Evolutionary conservation across 305 asterid genomes (phyloP).

Genomic region (Fraxinus xanthoxyloides): DNA sequence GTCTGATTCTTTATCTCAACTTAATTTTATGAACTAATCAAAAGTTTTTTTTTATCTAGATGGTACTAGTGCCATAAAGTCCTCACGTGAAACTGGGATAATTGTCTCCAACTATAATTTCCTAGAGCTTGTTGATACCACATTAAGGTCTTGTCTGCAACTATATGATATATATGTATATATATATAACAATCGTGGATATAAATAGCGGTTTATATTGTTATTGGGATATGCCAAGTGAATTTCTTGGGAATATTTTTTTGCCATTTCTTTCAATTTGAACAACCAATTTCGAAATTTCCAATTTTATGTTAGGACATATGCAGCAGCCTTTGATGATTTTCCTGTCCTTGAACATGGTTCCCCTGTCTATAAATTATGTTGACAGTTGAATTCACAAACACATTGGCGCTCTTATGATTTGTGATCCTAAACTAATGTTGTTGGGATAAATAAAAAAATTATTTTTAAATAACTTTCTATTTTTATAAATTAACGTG

Average conservation of each 20-base stretch:
- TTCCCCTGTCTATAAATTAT: neutral
- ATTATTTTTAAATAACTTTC: no score
- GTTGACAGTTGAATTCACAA: neutral
- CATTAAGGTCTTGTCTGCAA: neutral
- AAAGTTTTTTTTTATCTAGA: neutral
- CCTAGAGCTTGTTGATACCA: neutral
- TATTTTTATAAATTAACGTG: neutral
- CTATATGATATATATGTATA: neutral
- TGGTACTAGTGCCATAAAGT: neutral
- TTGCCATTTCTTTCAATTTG: neutral
- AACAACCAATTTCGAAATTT: neutral
- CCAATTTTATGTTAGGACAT: neutral
- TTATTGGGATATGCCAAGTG: neutral
- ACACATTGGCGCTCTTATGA: slow-evolving; percentile 19
- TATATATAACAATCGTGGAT: no score
- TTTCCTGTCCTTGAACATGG: neutral
- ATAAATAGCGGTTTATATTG: no score
- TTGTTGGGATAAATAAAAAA: neutral
- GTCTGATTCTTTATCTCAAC: neutral
- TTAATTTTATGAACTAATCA: neutral
- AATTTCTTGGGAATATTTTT: neutral
- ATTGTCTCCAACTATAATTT: neutral
- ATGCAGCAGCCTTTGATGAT: neutral
- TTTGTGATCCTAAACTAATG: slow-evolving; percentile 30
- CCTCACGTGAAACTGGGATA: neutral